Percentiles rank a stretch among this genome's conserved stretches.
Conservation (phyloP, 1,284 basidiomycete species). For the Xerocomus amazonicus region DNA sequence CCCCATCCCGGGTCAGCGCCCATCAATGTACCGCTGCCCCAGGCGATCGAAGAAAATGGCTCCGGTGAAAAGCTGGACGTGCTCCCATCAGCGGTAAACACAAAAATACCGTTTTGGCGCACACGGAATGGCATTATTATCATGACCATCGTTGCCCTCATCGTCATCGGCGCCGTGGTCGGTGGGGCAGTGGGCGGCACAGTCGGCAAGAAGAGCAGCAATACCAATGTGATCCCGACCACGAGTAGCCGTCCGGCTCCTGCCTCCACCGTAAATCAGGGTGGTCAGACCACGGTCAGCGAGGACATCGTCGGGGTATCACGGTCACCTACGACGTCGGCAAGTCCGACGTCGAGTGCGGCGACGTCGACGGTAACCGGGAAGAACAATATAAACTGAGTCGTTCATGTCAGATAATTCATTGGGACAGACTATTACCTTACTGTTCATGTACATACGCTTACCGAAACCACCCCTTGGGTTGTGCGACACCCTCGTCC, state of each 20-base stretch:
- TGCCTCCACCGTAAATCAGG: background rate
- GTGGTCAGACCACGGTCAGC: background rate
- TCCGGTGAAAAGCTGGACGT: constrained; percentile 23
- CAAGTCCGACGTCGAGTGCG: background rate
- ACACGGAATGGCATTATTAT: constrained; percentile 38
- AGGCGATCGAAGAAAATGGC: constrained; percentile 1
- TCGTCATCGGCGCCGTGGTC: constrained; percentile 52
- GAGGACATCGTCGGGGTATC: background rate
- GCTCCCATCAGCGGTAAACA: background rate
- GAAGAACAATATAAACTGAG: background rate
- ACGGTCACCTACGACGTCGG: too few species aligned
- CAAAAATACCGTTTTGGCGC: constrained; percentile 27
- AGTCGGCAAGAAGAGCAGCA: constrained; percentile 30
- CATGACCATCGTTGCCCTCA: constrained; percentile 35
- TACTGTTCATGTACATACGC: background rate
- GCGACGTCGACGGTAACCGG: background rate
- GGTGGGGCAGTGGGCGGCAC: constrained; percentile 62
- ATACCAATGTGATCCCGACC: background rate
- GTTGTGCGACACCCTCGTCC: constrained; percentile 36
- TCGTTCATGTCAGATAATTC: background rate
- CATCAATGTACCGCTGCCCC: constrained; percentile 1
- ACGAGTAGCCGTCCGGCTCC: background rate
- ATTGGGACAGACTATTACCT: too few species aligned
- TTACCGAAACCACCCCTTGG: constrained; percentile 52
- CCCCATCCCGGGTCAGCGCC: constrained; percentile 6